These are phyloP conservation scores for Marvania coccoides DNA, from an alignment of 139 green algal genomes.

Conservation along the genomic window DNA sequence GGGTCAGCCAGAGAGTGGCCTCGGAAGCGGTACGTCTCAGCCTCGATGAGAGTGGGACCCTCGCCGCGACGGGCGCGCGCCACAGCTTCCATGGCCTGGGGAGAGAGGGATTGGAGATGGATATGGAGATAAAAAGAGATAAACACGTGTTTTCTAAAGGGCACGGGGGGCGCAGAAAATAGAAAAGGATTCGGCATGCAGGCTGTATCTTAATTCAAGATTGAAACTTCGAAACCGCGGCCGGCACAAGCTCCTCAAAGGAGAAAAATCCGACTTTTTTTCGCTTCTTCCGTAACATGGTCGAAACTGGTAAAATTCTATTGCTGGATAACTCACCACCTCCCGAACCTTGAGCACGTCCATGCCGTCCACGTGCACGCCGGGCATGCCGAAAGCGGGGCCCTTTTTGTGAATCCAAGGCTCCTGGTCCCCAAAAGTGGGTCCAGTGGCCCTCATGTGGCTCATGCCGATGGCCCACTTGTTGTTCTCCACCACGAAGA, in stretches of 20 bases:
- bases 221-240: no score
- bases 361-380: slow-evolving; percentile 95
- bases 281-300: no score
- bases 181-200: no score
- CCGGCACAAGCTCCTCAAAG: no score
- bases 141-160: no score
- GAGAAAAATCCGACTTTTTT: no score
- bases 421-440: slow-evolving; percentile 57
- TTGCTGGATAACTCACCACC: no score
- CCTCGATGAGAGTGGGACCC: slow-evolving; percentile 95
- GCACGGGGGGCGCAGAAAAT: no score
- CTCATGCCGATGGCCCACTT: slow-evolving; percentile 97
- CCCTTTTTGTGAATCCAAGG: slow-evolving; percentile 98
- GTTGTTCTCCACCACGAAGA: slow-evolving; percentile 99
- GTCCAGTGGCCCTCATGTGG: slow-evolving; percentile 74
- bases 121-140: no score
- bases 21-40: slow-evolving; percentile 95
- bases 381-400: slow-evolving; percentile 92
- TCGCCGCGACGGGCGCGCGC: slow-evolving; percentile 80
- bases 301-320: no score
- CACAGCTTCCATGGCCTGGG: slow-evolving; percentile 82
- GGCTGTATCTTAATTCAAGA: no score
- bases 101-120: no score
- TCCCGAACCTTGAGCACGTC: slow-evolving; percentile 89
- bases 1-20: slow-evolving; percentile 97